Evolutionary conservation across 2,329 filamentous ascomycete species (phyloP), one percentile per base, ranked within the genome.

Genomic region (Endoconidiophora polonica): DNA sequence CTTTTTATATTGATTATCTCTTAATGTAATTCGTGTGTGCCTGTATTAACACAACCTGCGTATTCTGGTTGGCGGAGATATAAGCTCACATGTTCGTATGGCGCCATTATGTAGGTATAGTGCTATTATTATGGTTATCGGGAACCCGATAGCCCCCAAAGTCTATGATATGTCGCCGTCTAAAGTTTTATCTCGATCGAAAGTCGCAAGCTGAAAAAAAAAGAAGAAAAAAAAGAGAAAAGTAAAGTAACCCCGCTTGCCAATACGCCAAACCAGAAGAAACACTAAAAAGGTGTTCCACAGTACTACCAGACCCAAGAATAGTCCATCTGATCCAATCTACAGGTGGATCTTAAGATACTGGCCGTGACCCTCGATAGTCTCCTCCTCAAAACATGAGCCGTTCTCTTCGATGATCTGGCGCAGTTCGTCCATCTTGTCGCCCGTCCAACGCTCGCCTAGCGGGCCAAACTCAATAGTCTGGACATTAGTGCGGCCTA

Each of bases 381-480:
- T 53, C 23, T 46, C 51, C 39, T 50, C 47, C 20, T 49, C 46
- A 43, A 45, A 50, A 22, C 42, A 23, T 24, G 29, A 49, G 6
- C 51, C 51, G 20, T 40, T 46, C 26, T 46, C n/a, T 14, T 38
- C 37, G 16, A 53, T 43, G 16, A 41, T 24, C 29, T 40, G 41
- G 9, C 29, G 43, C 14, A 53, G 48, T 12, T 37, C 46, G 5
- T 53, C 42, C 14, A 53, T 39, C 5, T 36, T 48, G 39, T 53
- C 47, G 2, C 47, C 46, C 7, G 42, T 42, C 46, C 51, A 53
- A n/a, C 51, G 38, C 18, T 53, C 38, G 2, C 51, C 43, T n/a
- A 53, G 29, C 2, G 51, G 51, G 4, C 51, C 51, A 47, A 53
- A 49, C 14, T 49, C 44, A 3, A 53, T 38, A 7, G 46, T 53